Base-by-base conservation (phyloP, 2,329 filamentous ascomycete genomes). In the Fusarium brachygibbosum region DNA sequence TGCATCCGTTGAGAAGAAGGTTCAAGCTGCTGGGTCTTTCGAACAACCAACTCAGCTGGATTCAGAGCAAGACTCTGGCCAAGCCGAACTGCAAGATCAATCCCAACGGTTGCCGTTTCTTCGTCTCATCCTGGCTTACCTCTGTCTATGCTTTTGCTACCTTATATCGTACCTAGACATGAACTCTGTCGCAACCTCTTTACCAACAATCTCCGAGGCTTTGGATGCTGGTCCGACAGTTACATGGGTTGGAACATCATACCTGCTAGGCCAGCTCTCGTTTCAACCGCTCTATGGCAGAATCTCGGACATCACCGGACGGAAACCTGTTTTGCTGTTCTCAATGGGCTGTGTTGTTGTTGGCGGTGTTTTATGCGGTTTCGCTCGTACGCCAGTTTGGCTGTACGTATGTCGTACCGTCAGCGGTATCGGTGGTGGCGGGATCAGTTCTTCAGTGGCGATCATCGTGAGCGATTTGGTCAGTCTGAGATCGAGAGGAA, bases 171-270 rank as follows among this genome's bases (percentile, higher is more conserved):
- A 80, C 56, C 71, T 82, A 51, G 77, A 82, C 71, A 75, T 82
- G 63, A 76, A 78, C 23, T 71, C 75, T 19, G 75, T 81, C 4
- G 75, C 75, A 2, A 79, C 77, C 1, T 75, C 78, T 0, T 68
- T 78, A 0, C 79, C 82, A 4, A 81, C 83, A 3, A 82, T 81
- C 2, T 77, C 77, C 0, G 60, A 52, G 6, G 77, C 78, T 1
- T 65, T 81, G 1, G 59, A 76, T 29, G 76, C 78, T 0, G 76
- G 74, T 1, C 70, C 76, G 1, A 75, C 78, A 5, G 78, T 73
- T 6, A 76, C 75, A 0, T 80, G 78, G 79, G 74, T 78, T 2
- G 78, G 79, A 19, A 79, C 76, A n/a, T 80, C 74, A 48, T 82
- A 74, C 49, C 76, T 78, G 16, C 75, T 81, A 16, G 78, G 80